These are phyloP conservation scores for Cryphonectria nitschkei DNA, from an alignment of 2,329 filamentous ascomycete genomes.

Conservation along the genomic window DNA sequence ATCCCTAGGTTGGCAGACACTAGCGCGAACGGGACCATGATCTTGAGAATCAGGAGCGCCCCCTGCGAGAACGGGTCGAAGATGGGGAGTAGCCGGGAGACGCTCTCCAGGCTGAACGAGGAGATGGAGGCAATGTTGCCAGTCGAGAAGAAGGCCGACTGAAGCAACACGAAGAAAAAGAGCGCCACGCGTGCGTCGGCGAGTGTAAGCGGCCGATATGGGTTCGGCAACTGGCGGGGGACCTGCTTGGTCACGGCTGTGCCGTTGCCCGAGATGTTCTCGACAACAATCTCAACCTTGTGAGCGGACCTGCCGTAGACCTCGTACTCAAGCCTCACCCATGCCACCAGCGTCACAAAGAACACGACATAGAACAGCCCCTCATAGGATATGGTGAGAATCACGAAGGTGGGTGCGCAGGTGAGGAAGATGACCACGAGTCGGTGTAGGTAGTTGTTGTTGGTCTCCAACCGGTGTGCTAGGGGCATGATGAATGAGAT, in stretches of 20 bases:
- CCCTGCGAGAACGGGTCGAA: constrained; percentile 94
- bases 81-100: constrained; percentile 82
- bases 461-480: constrained; percentile 78
- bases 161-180: constrained; percentile 93
- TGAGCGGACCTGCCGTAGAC: constrained; percentile 56
- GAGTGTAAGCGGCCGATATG: constrained; percentile 70
- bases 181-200: constrained; percentile 87
- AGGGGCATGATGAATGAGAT: constrained; percentile 78
- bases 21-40: constrained; percentile 90
- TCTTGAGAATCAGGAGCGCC: constrained; percentile 82
- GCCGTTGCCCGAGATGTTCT: constrained; percentile 13
- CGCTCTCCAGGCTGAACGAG: constrained; percentile 90
- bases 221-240: constrained; percentile 30
- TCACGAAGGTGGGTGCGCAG: constrained; percentile 91
- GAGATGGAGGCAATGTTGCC: constrained; percentile 95
- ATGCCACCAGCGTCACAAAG: constrained; percentile 77
- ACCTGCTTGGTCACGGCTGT: constrained; percentile 21
- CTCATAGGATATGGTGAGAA: constrained; percentile 96
- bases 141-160: constrained; percentile 95
- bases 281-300: constrained; percentile 26
- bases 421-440: constrained; percentile 88
- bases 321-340: constrained; percentile 89
- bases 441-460: constrained; percentile 87
- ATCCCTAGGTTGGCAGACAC: constrained; percentile 95
- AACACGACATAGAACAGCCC: constrained; percentile 95